Conservation (phyloP, 208 protist species). For the Leishmania braziliensis region DNA sequence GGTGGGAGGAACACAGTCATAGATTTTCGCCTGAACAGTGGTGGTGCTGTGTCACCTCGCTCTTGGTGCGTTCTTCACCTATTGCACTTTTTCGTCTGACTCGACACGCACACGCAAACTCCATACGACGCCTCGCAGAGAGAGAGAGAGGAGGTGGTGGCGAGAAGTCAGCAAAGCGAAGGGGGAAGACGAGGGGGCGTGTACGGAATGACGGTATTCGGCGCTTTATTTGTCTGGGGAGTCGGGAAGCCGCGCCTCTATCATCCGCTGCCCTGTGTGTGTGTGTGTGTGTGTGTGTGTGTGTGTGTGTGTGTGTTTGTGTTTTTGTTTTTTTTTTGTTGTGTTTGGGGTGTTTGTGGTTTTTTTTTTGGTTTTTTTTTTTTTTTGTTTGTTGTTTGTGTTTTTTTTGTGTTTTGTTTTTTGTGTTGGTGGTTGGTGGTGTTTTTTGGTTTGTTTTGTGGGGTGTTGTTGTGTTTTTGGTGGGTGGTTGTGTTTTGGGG, state of each 20-base stretch:
- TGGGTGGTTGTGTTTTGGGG: too few relatives aligned
- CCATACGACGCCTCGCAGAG: background rate
- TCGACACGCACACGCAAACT: background rate
- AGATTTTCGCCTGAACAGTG: background rate
- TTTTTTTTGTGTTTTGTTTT: too few relatives aligned
- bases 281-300: background rate
- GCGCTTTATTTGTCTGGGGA: background rate
- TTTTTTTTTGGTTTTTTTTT: too few relatives aligned
- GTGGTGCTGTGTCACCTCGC: background rate
- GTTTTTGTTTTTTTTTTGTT: too few relatives aligned
- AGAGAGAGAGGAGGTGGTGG: background rate
- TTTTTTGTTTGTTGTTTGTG: too few relatives aligned
- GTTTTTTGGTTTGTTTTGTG: too few relatives aligned
- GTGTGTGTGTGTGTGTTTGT: too few relatives aligned
- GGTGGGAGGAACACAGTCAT: background rate
- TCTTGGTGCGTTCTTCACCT: background rate
- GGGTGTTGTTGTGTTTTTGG: too few relatives aligned
- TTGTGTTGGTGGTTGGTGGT: too few relatives aligned
- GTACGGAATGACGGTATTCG: background rate
- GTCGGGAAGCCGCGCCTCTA: background rate
- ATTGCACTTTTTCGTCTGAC: background rate
- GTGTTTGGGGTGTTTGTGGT: too few relatives aligned
- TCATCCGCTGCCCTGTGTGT: background rate
- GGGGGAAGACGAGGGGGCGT: background rate
- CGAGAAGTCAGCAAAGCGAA: background rate